These are phyloP conservation scores for Nepenthes mirabilis DNA, from an alignment of 148 eudicot species.

Conservation along the genomic window DNA sequence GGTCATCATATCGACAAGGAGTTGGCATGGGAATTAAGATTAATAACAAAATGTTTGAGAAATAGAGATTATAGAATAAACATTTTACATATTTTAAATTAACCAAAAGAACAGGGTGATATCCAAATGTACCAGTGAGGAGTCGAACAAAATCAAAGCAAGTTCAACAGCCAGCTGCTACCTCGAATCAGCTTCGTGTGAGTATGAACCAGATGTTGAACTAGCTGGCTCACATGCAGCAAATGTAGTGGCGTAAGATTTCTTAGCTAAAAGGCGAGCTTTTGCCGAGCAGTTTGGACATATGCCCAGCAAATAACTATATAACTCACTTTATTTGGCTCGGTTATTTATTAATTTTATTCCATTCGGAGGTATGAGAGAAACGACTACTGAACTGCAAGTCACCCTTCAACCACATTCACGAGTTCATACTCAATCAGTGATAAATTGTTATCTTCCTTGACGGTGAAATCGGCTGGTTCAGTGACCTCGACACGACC, in stretches of 20 bases:
- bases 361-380: too few species aligned
- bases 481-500: constrained; percentile 38
- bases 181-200: too few species aligned
- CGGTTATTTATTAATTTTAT: too few species aligned
- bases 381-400: not conserved
- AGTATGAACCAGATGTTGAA: not conserved
- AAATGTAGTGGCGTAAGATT: not conserved
- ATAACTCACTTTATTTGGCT: not conserved
- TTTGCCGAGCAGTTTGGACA: constrained; percentile 1
- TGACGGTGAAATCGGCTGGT: constrained; percentile 33
- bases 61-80: too few species aligned
- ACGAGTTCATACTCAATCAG: constrained; percentile 55
- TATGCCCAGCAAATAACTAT: not conserved
- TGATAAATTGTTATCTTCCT: constrained; percentile 48
- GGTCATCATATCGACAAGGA: too few species aligned
- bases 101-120: not conserved
- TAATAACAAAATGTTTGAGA: too few species aligned
- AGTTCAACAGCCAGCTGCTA: not conserved
- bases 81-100: too few species aligned
- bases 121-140: not conserved
- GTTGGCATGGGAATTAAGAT: too few species aligned
- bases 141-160: not conserved
- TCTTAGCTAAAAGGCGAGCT: constrained; percentile 3
- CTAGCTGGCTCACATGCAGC: constrained; percentile 2
- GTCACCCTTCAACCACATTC: constrained; percentile 32